Evolutionary conservation across 306 rosid genomes (phyloP), one percentile per base, ranked within the genome.

Genomic region (Styphnolobium japonicum): DNA sequence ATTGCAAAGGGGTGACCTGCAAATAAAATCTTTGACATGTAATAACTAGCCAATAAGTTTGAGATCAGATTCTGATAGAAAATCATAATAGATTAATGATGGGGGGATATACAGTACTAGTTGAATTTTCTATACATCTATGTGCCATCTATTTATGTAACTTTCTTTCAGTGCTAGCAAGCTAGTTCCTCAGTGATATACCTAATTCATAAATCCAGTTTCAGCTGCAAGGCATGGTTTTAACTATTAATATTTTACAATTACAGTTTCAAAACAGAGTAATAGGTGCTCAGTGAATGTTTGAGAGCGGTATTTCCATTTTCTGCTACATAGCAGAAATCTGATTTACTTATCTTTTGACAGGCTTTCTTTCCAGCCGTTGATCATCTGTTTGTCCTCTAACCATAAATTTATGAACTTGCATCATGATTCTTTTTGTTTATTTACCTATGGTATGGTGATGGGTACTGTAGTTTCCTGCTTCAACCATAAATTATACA

Each of bases 231-330:
- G 36, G 8, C 15, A 11, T 37, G 71, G 7, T 19, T 40, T 39
- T 21, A 33, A 36, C 48, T 67, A 15, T 56, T 61, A 10, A 7
- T 7, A 31, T 71, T 12, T 72, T 16, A 16, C 11, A 27, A 55
- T 65, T 14, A 31, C 16, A 43, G 60, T 56, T 83, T 53, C 39
- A 56, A 61, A 61, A 69, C 51, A 61, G 36, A 22, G 37, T 51
- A 25, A 45, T 33, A 56, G 55, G 14, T 75, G 56, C 52, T 27
- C 10, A 25, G 67, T 58, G 52, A 25, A 36, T 56, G 7, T 60
- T 33, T 39, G 48, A 67, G 67, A 37, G 39, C 71, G 52, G n/a
- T 75, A 80, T 67, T 71, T 76, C 16, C 42, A 23, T 71, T 23
- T 22, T 56, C 21, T 8, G 36, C 34, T 23, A 25, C n/a, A 56